Evolutionary conservation across 2,329 filamentous ascomycete species (phyloP), one percentile per base, ranked within the genome.

Genomic region (Aspergillus transmontanensis): DNA sequence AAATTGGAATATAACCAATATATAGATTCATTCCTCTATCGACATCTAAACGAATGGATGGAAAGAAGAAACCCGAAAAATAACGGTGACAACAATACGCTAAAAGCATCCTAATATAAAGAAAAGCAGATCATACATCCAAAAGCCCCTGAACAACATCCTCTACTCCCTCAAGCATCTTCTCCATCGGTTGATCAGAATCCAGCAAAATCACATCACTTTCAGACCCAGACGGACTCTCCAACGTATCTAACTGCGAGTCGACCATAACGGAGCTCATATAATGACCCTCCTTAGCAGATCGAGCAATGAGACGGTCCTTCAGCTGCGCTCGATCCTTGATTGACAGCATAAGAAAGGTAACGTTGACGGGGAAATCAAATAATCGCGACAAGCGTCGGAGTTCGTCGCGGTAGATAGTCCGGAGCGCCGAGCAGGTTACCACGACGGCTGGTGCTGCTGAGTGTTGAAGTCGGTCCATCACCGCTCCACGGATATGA

Each of bases 211-310:
- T 46, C 3, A 72, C 61, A 60, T 70, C 77, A 51, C 72, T 71
- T 61, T 80, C 78, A 6, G 80, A 79, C 53, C 71, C 69, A 39
- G 73, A 76, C 6, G 83, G 82, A 65, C 78, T 75, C 70, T 85
- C 83, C 43, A 85, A 73, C 21, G 76, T 78, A 41, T 80, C 78
- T 56, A 86, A 80, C 67, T 85, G 84, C 65, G 82, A 84, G 57
- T 79, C 75, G 19, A 85, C 82, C 83, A 86, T 85, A 32, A 75
- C 74, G 51, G 82, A 80, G 71, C 84, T 84, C 83, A 85, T 85
- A 66, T 84, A 85, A 69, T 86, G 83, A 11, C 79, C 79, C 68
- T 83, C 75, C 55, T 36, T 39, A 7, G 50, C 53, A 4, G 63
- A 58, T 4, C 83, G 74, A 14, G 75, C 76, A 46, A 76, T 73